Evolutionary conservation across 805 yeast species (phyloP).

Genomic region (Komagataella populi): DNA sequence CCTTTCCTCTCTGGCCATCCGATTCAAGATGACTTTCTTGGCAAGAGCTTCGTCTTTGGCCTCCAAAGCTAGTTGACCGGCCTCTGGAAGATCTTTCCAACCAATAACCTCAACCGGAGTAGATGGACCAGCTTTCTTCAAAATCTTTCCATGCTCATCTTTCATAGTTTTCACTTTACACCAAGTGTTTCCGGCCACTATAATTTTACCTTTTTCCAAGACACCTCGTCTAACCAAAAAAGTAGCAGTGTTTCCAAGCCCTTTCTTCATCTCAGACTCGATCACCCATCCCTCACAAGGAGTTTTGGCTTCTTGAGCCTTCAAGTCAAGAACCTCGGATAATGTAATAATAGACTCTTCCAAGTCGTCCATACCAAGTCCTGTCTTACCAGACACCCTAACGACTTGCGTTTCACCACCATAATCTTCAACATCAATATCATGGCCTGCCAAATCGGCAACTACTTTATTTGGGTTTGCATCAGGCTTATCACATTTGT

Average conservation of each 20-base stretch:
- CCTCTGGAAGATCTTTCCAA: constrained; percentile 87
- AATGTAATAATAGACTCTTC: constrained; percentile 82
- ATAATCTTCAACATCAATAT: constrained; percentile 76
- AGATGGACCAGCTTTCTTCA: constrained; percentile 68
- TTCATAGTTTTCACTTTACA: constrained; percentile 72
- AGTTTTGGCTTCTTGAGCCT: constrained; percentile 37
- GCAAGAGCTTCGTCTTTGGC: constrained; percentile 66
- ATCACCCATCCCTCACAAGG: constrained; percentile 78
- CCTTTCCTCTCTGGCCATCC: constrained; percentile 38
- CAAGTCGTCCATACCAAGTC: constrained; percentile 76
- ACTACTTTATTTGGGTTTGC: constrained; percentile 65
- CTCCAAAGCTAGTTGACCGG: constrained; percentile 76
- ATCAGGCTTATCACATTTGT: constrained; percentile 78
- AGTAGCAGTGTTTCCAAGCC: constrained; percentile 79
- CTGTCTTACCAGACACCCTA: constrained; percentile 79
- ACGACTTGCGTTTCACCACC: constrained; percentile 95
- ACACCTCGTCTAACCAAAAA: constrained; percentile 73
- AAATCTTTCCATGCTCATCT: constrained; percentile 54
- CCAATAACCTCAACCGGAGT: constrained; percentile 87
- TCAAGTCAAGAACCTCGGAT: constrained; percentile 71
- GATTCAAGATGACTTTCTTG: constrained; percentile 56
- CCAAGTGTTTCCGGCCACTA: constrained; percentile 80
- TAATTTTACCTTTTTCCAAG: constrained; percentile 49
- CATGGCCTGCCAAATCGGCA: constrained; percentile 64
- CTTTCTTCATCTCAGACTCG: constrained; percentile 72